Base-by-base conservation (phyloP, 108 stramenopile species). In the Fragilaria crotonensis region DNA sequence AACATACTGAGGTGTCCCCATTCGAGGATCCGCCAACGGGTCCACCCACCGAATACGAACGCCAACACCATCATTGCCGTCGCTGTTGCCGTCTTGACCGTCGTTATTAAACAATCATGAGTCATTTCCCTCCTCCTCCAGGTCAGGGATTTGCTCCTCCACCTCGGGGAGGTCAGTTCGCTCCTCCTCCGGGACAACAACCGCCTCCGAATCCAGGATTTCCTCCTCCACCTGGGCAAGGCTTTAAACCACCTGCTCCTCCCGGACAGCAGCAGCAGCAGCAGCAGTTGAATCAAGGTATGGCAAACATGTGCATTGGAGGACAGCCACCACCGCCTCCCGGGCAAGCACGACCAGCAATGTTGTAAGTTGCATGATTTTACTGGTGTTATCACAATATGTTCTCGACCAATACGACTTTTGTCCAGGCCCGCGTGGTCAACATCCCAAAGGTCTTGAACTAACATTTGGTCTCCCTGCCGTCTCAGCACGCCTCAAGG, bases 221-320 rank as follows among this genome's bases (percentile, higher is more conserved):
- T 3, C 54, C 31, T 3, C 53, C 60, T 32, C 60, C 60, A 14
- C 60, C 60, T 32, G 49, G 49, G 1, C 4, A 21, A 59, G 45
- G 7, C 19, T n/a, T 19, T 3, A 19, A 45, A 4, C 54, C 54
- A 30, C 22, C 52, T 27, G 62, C 69, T 22, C 69, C 69, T 47
- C 76, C 76, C 17, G 51, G 26, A 57, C 76, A 48, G 45, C 67
- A 21, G 65, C 61, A 36, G 48, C 49, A 49, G 48, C 45, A 23
- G 62, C 48, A 63, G 26, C 64, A 62, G 28, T 44, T 81, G 18
- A 78, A 78, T 63, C 70, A 75, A 26, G 80, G 66, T 36, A 75
- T 81, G 74, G 63, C 44, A 30, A 64, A 64, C 36, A 78, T 81
- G 76, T 57, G 53, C 30, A 68, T 81, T 27, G 31, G 33, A 25